A percentile compares a stretch with the other conserved stretches of the same genome.
These are phyloP conservation scores for Diutina pseudorugosa DNA, from an alignment of 1,139 yeast genomes.

Conservation along the genomic window DNA sequence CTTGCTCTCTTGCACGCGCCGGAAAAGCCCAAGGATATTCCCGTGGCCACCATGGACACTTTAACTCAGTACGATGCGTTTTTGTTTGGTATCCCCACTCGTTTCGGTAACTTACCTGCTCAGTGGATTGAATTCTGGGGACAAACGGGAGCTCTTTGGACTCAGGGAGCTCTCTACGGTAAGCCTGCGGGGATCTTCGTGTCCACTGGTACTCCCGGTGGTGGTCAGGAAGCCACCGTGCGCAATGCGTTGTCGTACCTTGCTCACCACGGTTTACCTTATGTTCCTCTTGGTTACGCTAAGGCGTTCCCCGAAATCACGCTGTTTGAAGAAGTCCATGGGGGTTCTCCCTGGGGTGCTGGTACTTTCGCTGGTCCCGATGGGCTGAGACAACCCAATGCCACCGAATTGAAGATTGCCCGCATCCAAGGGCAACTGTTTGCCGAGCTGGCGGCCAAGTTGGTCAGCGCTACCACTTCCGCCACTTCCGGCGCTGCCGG, in stretches of 20 bases:
- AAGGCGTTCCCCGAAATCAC: slow-evolving; percentile 8
- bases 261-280: slow-evolving; percentile 10
- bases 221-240: slow-evolving; percentile 9
- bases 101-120: slow-evolving; percentile 10
- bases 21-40: slow-evolving; percentile 8
- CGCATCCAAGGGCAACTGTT: slow-evolving; percentile 21
- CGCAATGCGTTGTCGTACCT: slow-evolving; percentile 8
- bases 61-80: slow-evolving; percentile 9
- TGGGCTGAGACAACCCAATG: slow-evolving; percentile 9
- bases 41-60: slow-evolving; percentile 8
- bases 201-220: slow-evolving; percentile 12
- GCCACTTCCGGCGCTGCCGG: background rate
- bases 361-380: slow-evolving; percentile 9
- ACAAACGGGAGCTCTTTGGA: slow-evolving; percentile 10
- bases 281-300: slow-evolving; percentile 10
- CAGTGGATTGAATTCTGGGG: slow-evolving; percentile 9
- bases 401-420: slow-evolving; percentile 9
- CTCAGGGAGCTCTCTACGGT: slow-evolving; percentile 9
- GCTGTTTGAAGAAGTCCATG: slow-evolving; percentile 9
- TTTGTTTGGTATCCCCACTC: slow-evolving; percentile 10
- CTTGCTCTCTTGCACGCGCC: slow-evolving; percentile 41
- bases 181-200: slow-evolving; percentile 9
- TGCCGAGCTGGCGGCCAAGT: slow-evolving; percentile 8
- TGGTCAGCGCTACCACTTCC: slow-evolving; percentile 5
- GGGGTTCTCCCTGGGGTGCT: slow-evolving; percentile 10